phyloP scores from a whole-genome alignment of 352 stramenopile species.

The Pythium biforme region DNA sequence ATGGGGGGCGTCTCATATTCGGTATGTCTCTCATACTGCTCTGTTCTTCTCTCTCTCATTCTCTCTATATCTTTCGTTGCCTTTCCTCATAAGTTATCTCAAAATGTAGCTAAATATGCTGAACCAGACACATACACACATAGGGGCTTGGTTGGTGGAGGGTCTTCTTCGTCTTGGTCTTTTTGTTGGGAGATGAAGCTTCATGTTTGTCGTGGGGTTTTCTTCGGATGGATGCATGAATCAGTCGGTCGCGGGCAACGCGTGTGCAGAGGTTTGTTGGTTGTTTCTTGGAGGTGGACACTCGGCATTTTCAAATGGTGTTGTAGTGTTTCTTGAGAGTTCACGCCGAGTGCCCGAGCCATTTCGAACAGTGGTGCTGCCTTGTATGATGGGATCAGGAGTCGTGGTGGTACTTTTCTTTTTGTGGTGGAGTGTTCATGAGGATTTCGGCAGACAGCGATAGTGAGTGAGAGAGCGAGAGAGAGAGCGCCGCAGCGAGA shows the following conservation, averaged over 20 bases:
- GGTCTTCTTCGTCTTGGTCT: conserved; percentile 3
- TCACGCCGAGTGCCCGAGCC: conserved; percentile 1
- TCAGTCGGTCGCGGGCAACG: conserved; percentile 8
- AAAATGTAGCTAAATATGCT: conserved; percentile 30
- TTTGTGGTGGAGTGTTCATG: conserved; percentile 3
- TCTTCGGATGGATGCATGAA: conserved; percentile 3
- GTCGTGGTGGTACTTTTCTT: neutral
- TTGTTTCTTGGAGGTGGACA: neutral
- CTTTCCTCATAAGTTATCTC: conserved; percentile 33
- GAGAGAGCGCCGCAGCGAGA: neutral
- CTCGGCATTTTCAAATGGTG: neutral
- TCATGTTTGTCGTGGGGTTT: conserved; percentile 8
- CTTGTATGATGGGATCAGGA: neutral
- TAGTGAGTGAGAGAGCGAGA: neutral
- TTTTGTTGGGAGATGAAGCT: conserved; percentile 3
- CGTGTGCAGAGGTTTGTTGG: conserved; percentile 9
- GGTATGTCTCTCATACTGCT: conserved; percentile 2
- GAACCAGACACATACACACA: conserved; percentile 14
- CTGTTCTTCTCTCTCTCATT: conserved; percentile 11
- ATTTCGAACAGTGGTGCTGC: neutral
- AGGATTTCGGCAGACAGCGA: conserved; percentile 5
- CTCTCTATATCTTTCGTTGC: conserved; percentile 18
- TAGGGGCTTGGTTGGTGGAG: conserved; percentile 5
- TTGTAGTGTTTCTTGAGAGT: neutral
- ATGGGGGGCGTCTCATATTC: conserved; percentile 1